Evolutionary conservation across 2,329 filamentous ascomycete genomes (phyloP), one percentile per base, ranked within the genome.

Genomic region (Sporothrix euskadiensis): DNA sequence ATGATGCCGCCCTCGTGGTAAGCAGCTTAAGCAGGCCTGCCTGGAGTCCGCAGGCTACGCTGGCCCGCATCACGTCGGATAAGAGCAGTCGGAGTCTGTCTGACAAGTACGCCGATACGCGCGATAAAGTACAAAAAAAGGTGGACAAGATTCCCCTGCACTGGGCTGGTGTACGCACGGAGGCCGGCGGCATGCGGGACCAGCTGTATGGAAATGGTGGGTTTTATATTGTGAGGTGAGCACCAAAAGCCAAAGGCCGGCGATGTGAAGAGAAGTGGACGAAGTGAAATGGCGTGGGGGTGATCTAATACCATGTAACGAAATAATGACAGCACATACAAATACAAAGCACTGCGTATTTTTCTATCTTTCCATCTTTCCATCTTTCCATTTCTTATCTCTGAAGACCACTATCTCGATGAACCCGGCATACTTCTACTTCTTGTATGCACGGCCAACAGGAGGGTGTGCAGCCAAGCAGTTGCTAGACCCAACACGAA

Each of bases 61-160:
- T 81, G 32, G 81, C 79, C 65, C 83, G 77, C 76, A 82, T 81
- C 73, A 80, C 82, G 72, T 79, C 81, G 0, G 77, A 80, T 26
- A 83, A 81, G 77, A 82, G 83, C 32, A 81, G 84, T 52, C 82
- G 83, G 71, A 84, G 81, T 4, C 75, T 85, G 30, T 76, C 81
- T 8, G 85, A 87, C 54, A 81, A 83, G 19, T 83, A 87, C 75
- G 82, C 85, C 0, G 85, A 85, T 70, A 81, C 84, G 1, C 83
- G 87, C 32, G 82, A 84, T 19, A 83, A 80, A 26, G 83, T 88
- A 2, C 87, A 90, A 80, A 85, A 83, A 74, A 82, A 84, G 54
- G 82, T 90, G 7, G 89, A 90, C 74, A 83, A 83, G 71, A 82
- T 91, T 3, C 89, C 89, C 2, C 77, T 90, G 63, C 88, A 91